phyloP scores from a whole-genome alignment of 441 rosid species.

The Populus tomentosa region DNA sequence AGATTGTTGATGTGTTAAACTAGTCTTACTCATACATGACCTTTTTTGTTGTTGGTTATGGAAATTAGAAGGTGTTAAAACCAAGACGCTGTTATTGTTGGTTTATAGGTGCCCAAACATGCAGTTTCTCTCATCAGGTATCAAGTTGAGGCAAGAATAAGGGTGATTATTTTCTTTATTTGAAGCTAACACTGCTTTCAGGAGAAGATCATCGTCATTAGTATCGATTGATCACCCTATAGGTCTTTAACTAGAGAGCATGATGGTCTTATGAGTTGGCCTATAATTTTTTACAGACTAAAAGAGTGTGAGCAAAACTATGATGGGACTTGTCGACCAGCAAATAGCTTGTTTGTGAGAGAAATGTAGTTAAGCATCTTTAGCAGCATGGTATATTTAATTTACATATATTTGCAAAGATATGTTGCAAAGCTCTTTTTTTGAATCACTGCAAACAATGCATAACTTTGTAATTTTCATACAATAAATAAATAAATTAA shows the following conservation, averaged over 20 bases:
- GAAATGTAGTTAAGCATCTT: conserved; percentile 71
- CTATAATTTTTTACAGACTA: too few species aligned
- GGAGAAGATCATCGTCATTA: too few species aligned
- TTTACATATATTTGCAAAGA: not conserved
- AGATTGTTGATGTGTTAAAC: not conserved
- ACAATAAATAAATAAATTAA: too few species aligned
- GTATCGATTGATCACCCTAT: too few species aligned
- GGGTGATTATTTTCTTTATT: conserved; percentile 61
- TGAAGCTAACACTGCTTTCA: conserved; percentile 40
- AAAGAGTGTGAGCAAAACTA: conserved; percentile 1
- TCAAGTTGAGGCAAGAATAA: conserved; percentile 72
- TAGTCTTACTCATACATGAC: not conserved
- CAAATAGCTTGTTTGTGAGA: conserved; percentile 51
- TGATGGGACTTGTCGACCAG: conserved; percentile 17
- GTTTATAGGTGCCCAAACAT: conserved; percentile 32
- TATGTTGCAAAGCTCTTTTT: not conserved
- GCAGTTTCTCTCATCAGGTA: conserved; percentile 53
- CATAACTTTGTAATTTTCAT: too few species aligned
- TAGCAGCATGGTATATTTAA: conserved; percentile 58
- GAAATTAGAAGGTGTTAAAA: not conserved
- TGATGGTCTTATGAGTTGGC: too few species aligned
- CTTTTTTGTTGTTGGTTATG: not conserved
- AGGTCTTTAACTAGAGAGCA: too few species aligned
- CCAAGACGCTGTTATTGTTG: not conserved
- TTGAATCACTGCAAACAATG: too few species aligned